A percentile compares a stretch with the other conserved stretches of the same genome.
Conservation (phyloP, 257 asterid species). For the Nicotiana otophora region DNA sequence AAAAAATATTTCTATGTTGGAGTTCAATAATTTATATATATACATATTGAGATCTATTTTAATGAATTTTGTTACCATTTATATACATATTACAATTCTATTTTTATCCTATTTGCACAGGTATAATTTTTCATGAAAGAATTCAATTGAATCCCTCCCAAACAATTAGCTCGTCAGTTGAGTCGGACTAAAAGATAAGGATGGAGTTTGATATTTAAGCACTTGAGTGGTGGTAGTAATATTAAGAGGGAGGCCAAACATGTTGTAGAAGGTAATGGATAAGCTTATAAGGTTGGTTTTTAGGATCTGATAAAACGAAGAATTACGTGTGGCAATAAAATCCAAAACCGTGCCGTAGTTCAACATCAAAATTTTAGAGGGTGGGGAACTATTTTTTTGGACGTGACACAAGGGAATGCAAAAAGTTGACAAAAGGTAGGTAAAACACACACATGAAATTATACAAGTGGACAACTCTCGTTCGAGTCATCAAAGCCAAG, state of each 20-base stretch:
- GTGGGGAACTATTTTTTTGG: slow-evolving; percentile 39
- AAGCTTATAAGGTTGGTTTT: not conserved
- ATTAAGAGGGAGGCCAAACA: slow-evolving; percentile 4
- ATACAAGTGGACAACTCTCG: slow-evolving; percentile 37
- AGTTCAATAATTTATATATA: not conserved
- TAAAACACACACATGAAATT: slow-evolving; percentile 39
- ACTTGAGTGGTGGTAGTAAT: not conserved
- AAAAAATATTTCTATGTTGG: not conserved
- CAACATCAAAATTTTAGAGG: slow-evolving; percentile 30
- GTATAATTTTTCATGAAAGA: not conserved
- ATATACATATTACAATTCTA: too few species aligned
- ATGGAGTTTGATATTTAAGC: not conserved
- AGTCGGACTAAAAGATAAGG: not conserved
- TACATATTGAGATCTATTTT: too few species aligned
- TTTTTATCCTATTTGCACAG: too few species aligned
- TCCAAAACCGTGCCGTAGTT: slow-evolving; percentile 24
- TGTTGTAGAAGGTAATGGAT: slow-evolving; percentile 12
- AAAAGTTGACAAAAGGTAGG: slow-evolving; percentile 45
- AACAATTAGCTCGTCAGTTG: not conserved
- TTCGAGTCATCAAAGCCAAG: slow-evolving; percentile 33
- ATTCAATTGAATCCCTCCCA: not conserved
- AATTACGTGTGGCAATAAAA: slow-evolving; percentile 28
- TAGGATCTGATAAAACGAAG: not conserved
- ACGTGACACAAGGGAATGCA: slow-evolving; percentile 23
- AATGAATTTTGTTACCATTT: too few species aligned